phyloP scores from a whole-genome alignment of 73 alveolate genomes.

The Paramecium caudatum region DNA sequence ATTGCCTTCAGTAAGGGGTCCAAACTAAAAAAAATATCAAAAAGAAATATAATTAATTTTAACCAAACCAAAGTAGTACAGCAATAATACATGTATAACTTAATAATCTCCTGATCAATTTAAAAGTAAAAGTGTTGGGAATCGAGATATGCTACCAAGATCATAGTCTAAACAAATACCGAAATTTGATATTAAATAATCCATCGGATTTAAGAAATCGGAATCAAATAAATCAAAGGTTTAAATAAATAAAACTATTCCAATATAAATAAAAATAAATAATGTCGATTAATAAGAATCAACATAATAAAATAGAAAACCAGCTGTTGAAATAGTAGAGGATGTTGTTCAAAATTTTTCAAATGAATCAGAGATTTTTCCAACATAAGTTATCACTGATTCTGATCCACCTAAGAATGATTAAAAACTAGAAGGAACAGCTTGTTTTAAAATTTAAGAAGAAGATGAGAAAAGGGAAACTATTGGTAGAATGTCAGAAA shows the following conservation, averaged over 20 bases:
- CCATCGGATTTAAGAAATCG: not conserved
- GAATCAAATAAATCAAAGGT: not conserved
- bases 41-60: not conserved
- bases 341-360: not conserved
- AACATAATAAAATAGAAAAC: too few species aligned
- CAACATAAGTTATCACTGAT: not conserved
- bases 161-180: not conserved
- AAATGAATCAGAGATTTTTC: not conserved
- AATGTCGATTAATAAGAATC: not conserved
- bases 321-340: not conserved
- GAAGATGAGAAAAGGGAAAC: slow-evolving; percentile 20
- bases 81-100: not conserved
- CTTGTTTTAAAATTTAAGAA: not conserved
- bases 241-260: not conserved
- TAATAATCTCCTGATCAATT: not conserved
- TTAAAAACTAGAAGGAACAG: not conserved
- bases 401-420: not conserved
- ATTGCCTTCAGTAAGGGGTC: not conserved
- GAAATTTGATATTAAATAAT: not conserved
- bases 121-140: slow-evolving; percentile 11
- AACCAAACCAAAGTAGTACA: not conserved
- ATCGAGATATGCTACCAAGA: not conserved
- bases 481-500: not conserved
- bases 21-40: slow-evolving; percentile 12
- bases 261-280: not conserved